Evolutionary conservation across 331 rosid species (phyloP).

Genomic region (Quercus lobata): DNA sequence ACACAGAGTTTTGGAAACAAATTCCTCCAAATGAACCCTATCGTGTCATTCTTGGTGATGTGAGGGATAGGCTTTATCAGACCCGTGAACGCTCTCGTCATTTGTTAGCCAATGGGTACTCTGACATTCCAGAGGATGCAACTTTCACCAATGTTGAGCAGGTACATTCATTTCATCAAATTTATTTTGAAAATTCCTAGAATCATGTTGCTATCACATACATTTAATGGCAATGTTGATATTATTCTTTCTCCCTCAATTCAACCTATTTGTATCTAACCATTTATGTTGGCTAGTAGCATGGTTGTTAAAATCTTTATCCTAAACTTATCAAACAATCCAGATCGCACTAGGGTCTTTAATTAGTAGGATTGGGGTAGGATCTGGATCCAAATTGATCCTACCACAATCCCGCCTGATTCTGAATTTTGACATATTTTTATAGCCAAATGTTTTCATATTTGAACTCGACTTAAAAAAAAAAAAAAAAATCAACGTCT

Average conservation of each 20-base stretch:
- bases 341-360: too few species aligned
- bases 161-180: slow-evolving; percentile 33
- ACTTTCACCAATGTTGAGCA: slow-evolving; percentile 78
- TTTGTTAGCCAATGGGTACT: slow-evolving; percentile 71
- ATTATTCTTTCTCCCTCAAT: not conserved
- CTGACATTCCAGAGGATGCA: slow-evolving; percentile 92
- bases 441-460: too few species aligned
- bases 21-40: slow-evolving; percentile 87
- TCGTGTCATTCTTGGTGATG: slow-evolving; percentile 89
- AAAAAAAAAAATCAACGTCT: too few species aligned
- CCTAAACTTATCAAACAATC: too few species aligned
- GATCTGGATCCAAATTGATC: too few species aligned
- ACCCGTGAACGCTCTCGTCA: slow-evolving; percentile 97
- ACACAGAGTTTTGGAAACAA: slow-evolving; percentile 90
- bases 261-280: not conserved
- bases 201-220: not conserved
- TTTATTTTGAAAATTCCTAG: not conserved
- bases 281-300: not conserved
- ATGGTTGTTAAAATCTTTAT: too few species aligned
- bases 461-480: too few species aligned
- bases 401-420: too few species aligned
- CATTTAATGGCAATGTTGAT: not conserved
- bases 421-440: too few species aligned
- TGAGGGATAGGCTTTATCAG: slow-evolving; percentile 90
- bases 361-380: too few species aligned